Conservation (phyloP, 176 grass and related monocot genomes). For the Alopecurus myosuroides region DNA sequence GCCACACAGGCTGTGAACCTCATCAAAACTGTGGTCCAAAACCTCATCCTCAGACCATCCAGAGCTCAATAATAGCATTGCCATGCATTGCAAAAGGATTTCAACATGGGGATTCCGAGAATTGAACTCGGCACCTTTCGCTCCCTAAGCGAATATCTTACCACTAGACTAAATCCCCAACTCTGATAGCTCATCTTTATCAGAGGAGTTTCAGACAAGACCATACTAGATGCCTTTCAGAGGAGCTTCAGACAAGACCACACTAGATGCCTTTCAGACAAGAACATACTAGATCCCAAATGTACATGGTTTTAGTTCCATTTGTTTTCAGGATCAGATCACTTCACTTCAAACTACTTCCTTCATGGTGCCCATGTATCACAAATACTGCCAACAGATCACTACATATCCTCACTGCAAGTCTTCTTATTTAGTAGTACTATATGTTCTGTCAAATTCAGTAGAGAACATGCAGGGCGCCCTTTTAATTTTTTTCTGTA, state of each 20-base stretch:
- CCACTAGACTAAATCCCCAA: slow-evolving; percentile 45
- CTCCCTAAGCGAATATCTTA: slow-evolving; percentile 45
- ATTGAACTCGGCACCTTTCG: neutral
- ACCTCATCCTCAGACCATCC: neutral
- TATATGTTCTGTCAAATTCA: neutral
- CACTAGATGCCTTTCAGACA: neutral
- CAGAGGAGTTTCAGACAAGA: neutral
- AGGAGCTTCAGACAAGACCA: neutral
- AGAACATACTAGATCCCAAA: neutral
- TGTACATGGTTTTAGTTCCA: neutral
- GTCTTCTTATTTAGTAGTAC: neutral
- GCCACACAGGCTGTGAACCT: neutral
- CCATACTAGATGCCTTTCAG: neutral
- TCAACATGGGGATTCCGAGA: slow-evolving; percentile 12
- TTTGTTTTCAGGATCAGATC: neutral
- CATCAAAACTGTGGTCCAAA: slow-evolving; percentile 9
- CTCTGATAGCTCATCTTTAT: too few species aligned
- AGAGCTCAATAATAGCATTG: neutral
- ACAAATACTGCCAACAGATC: neutral
- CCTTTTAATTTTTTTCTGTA: neutral
- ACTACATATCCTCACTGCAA: neutral
- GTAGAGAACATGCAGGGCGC: neutral
- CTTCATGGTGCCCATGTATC: neutral
- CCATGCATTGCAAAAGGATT: neutral
- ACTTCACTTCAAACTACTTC: neutral